Evolutionary conservation across 1,284 basidiomycete species (phyloP), one percentile per base, ranked within the genome.

Genomic region (Apiotrichum laibachii): DNA sequence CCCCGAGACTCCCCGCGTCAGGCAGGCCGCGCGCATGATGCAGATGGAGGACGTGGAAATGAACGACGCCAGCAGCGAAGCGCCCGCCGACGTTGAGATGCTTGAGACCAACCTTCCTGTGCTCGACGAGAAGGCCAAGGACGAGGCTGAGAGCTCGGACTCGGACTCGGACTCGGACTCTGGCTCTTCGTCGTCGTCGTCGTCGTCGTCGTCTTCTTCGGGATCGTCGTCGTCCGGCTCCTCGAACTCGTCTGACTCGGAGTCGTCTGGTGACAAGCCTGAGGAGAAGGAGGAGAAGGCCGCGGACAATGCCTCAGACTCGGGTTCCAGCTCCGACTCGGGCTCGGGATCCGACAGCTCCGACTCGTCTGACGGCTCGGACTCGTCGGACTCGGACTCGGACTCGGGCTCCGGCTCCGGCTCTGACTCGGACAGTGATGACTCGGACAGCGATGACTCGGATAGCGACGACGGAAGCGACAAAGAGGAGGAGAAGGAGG

Each of bases 301-400:
- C 22, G 53, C 49, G 33, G 47, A 47, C 16, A 47, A 35, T 6
- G 55, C 51, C 22, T 12, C 22, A 37, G 31, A 26, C 45, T 33
- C 57, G 6, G 54, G 49, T 22, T 56, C 58, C 10, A 57, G 56
- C 16, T 53, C 50, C 31, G 37, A 51, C n/a, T 62, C 62, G 22
- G 57, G 47, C 47, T 56, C 57, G 26, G 46, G 54, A 34, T 55
- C 53, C 10, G 50, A 46, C 45, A 40, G 33, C 44, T 65, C 63
- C 10, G 57, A 45, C 44, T 59, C 59, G 16, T 35, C 26, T 2
- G 58, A 54, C 53, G 59, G 61, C n/a, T 57, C 60, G n/a, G 61
- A 50, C 40, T 58, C 56, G 11, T 56, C 56, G 8, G 54, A 57
- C 22, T 59, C 54, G 8, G 57, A 42, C 22, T 34, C 50, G 2